Conservation (phyloP, 257 asterid species). For the Misopates orontium region DNA sequence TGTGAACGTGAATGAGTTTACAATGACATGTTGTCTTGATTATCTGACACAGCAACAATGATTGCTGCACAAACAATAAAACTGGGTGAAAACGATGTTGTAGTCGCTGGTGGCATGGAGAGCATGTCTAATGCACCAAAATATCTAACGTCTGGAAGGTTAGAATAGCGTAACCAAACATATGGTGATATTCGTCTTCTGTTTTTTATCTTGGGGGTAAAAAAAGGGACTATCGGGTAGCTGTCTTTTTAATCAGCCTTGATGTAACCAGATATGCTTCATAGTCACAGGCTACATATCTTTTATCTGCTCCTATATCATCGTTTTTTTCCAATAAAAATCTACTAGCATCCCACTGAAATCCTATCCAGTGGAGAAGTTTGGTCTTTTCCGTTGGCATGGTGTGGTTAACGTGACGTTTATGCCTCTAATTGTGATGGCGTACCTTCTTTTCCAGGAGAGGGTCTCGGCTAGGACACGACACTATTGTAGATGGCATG, state of each 20-base stretch:
- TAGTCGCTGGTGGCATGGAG: conserved; percentile 96
- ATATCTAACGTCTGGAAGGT: conserved; percentile 78
- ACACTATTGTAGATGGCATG: conserved; percentile 83
- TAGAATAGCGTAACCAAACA: conserved; percentile 23
- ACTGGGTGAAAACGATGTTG: conserved; percentile 76
- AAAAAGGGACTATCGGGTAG: neutral
- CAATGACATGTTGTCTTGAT: conserved; percentile 17
- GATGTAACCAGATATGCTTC: conserved; percentile 4
- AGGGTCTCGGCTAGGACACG: conserved; percentile 92
- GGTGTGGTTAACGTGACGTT: conserved; percentile 10
- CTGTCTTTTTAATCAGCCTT: neutral
- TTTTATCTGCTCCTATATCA: too few relatives aligned
- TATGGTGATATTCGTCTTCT: neutral
- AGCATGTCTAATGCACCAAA: conserved; percentile 97
- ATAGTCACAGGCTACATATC: neutral
- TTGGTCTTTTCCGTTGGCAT: conserved; percentile 9
- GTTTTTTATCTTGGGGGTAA: too few relatives aligned
- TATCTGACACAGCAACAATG: conserved; percentile 63
- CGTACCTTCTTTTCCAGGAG: conserved; percentile 44
- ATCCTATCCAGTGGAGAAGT: neutral
- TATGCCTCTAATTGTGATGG: conserved; percentile 22
- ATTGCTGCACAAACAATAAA: conserved; percentile 85
- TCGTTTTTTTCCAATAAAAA: too few relatives aligned
- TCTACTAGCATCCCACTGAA: too few relatives aligned
- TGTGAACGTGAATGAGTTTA: conserved; percentile 9